These are phyloP conservation scores for Climacium dendroides DNA, from an alignment of 225 moss, liverwort and hornwort species.

Conservation along the genomic window DNA sequence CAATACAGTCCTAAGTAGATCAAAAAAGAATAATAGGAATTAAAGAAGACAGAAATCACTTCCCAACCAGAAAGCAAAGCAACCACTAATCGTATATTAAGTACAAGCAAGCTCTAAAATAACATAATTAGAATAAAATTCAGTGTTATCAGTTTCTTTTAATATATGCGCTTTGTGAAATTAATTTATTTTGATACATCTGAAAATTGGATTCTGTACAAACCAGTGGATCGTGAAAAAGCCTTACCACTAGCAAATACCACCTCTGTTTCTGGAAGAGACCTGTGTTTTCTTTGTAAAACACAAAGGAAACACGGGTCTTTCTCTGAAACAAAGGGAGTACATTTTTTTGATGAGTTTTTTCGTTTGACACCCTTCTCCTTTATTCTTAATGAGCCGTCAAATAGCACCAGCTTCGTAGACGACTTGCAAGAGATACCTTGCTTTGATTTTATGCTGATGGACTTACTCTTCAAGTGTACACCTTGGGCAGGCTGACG, in stretches of 20 bases:
- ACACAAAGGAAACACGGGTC: too few relatives aligned
- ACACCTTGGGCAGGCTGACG: neutral
- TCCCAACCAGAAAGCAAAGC: neutral
- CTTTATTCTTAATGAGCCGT: too few relatives aligned
- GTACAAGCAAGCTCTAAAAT: neutral
- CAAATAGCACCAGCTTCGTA: neutral
- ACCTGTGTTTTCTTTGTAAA: too few relatives aligned
- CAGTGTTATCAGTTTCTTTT: too few relatives aligned
- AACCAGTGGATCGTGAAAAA: neutral
- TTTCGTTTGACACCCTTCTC: neutral
- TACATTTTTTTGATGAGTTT: too few relatives aligned
- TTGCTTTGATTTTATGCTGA: neutral
- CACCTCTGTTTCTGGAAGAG: too few relatives aligned
- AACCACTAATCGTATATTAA: neutral
- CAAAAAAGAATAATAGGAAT: too few relatives aligned
- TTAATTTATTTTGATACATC: too few relatives aligned
- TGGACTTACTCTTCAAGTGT: neutral
- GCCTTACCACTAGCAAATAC: too few relatives aligned
- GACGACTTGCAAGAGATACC: neutral
- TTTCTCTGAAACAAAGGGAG: too few relatives aligned
- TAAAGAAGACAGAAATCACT: neutral
- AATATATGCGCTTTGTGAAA: neutral
- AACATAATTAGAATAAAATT: neutral
- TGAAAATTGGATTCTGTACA: too few relatives aligned
- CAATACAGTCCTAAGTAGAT: neutral